Evolutionary conservation across 2,329 filamentous ascomycete species (phyloP).

Genomic region (Cladosporium sp.): DNA sequence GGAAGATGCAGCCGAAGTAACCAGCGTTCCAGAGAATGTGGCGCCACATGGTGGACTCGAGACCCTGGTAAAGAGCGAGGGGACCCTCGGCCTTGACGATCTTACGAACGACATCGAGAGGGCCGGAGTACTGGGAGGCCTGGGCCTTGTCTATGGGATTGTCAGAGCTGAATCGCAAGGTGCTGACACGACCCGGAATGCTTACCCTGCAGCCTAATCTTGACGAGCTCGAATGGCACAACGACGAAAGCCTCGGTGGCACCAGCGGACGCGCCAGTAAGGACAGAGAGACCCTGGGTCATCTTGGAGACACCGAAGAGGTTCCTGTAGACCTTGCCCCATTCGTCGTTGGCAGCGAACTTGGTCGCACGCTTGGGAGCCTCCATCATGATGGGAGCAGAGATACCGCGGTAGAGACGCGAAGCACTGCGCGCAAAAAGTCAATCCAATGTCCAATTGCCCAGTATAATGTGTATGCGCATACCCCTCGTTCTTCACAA

Average conservation of each 20-base stretch:
- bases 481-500: constrained; percentile 91
- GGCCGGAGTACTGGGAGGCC: constrained; percentile 78
- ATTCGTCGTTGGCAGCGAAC: constrained; percentile 97
- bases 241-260: constrained; percentile 96
- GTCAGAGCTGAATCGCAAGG: constrained; percentile 6
- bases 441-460: constrained; percentile 5
- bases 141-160: constrained; percentile 69
- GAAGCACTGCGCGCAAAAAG: constrained; percentile 54
- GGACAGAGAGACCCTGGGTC: constrained; percentile 84
- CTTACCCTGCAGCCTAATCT: constrained; percentile 78
- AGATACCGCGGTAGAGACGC: constrained; percentile 91
- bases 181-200: not conserved
- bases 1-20: constrained; percentile 98
- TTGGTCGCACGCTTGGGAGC: constrained; percentile 93
- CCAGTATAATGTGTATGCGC: not conserved
- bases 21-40: constrained; percentile 92
- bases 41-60: constrained; percentile 95
- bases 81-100: constrained; percentile 78
- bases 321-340: constrained; percentile 90
- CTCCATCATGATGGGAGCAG: constrained; percentile 95
- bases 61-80: constrained; percentile 89
- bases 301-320: constrained; percentile 80
- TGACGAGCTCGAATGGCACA: constrained; percentile 96
- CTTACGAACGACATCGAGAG: constrained; percentile 74
- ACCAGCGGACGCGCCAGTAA: constrained; percentile 91